These are phyloP conservation scores for Spathaspora passalidarum DNA, from an alignment of 805 yeast species.

Conservation along the genomic window DNA sequence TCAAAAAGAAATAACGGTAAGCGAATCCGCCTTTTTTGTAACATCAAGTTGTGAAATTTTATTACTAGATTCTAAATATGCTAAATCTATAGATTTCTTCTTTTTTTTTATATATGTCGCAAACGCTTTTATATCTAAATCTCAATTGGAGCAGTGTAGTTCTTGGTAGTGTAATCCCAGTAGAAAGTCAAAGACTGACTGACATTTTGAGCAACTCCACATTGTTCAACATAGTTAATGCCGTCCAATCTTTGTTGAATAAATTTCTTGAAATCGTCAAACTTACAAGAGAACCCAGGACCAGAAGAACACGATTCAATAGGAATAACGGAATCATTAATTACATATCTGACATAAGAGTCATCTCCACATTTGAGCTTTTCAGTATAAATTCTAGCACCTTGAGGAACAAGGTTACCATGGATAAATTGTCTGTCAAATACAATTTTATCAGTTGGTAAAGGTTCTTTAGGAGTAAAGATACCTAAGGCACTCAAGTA, in stretches of 20 bases:
- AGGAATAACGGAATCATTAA: constrained; percentile 57
- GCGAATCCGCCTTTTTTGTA: no score
- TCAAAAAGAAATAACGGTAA: neutral
- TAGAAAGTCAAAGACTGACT: constrained; percentile 17
- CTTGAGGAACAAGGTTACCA: constrained; percentile 55
- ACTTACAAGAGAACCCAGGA: constrained; percentile 49
- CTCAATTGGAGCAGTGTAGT: constrained; percentile 16
- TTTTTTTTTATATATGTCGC: no score
- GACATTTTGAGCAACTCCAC: constrained; percentile 12
- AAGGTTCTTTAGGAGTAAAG: constrained; percentile 33
- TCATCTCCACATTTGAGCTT: constrained; percentile 42
- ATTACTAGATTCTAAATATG: neutral
- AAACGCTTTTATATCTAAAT: constrained; percentile 2
- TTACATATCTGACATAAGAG: constrained; percentile 44
- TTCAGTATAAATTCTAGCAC: constrained; percentile 51
- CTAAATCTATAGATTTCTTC: neutral
- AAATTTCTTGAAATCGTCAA: constrained; percentile 8
- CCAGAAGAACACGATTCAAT: constrained; percentile 47
- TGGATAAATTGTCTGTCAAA: constrained; percentile 21
- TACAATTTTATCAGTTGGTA: constrained; percentile 33
- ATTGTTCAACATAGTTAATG: constrained; percentile 12
- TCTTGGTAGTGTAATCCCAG: constrained; percentile 20
- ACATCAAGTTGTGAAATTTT: no score
- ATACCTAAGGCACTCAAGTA: constrained; percentile 62
- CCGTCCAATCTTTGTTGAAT: constrained; percentile 10